Evolutionary conservation across 1,284 basidiomycete species (phyloP), one percentile per base, ranked within the genome.

Genomic region (Cryptococcus sp.): DNA sequence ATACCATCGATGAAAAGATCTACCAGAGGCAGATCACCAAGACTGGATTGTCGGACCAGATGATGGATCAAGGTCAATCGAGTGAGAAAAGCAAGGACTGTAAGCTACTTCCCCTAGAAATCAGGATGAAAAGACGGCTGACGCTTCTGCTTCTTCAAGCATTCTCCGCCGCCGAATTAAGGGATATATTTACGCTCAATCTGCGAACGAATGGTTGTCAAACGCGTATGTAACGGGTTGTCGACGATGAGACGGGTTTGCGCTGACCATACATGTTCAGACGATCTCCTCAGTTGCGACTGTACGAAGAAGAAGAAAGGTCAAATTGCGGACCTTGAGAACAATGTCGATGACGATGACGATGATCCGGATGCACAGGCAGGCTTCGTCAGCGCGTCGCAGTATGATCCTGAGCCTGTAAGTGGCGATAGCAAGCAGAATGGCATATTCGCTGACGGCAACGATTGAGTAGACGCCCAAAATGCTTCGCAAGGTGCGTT

Each of bases 111-210:
- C 78, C 85, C 85, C 64, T 82, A 83, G 50, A 85, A 87, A 6
- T 39, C 20, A n/a, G n/a, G 69, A 66, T 80, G 57, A 16, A 26
- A n/a, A 34, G 25, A 22, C 8, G 15, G 51, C 10, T 54, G 25
- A 39, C 1, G 47, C 48, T 50, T 29, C 52, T 17, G 45, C 59
- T 38, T 10, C 38, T 53, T 59, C 17, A 20, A 75, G 90, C 91
- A 0, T 96, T 96, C 80, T 89, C 88, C 1, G 80, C 83, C n/a
- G 90, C 90, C 77, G 93, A 97, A 88, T 83, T 96, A 25, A 86
- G 87, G 48, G 92, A 94, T 71, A 91, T 99, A 64, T 99, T 99
- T 78, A 88, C 87, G 8, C 80, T 97, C 40, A 87, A 95, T 75
- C 80, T 83, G 0, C 81, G 87, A 52, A 95, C 93, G 0, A 78